Percentiles rank a stretch among this genome's conserved stretches.
Conservation (phyloP, 495 filamentous ascomycete species). For the Cairneyella variabilis region DNA sequence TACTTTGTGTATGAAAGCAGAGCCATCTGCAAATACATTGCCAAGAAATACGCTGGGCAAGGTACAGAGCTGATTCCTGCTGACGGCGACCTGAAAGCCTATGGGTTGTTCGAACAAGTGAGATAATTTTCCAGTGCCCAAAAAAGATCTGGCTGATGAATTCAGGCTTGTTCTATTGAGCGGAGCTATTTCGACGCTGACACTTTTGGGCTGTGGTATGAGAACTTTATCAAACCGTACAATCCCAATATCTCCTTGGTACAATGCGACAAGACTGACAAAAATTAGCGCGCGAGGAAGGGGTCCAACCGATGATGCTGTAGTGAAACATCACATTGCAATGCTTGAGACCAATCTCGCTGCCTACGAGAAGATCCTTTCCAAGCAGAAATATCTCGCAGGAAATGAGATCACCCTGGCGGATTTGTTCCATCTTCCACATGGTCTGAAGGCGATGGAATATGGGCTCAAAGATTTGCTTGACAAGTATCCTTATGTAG, state of each 20-base stretch:
- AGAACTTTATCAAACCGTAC: no score
- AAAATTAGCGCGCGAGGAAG: constrained; percentile 10
- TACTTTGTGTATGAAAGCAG: constrained; percentile 25
- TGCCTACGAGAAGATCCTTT: constrained; percentile 24
- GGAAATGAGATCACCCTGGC: constrained; percentile 24
- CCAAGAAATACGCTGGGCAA: constrained; percentile 12
- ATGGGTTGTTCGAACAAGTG: constrained; percentile 21
- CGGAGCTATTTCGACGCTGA: constrained; percentile 19
- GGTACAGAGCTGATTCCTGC: constrained; percentile 21
- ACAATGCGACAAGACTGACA: no score
- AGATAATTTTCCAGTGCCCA: no score
- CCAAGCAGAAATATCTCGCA: constrained; percentile 25
- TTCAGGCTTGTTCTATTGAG: constrained; percentile 26
- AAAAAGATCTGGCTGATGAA: no score
- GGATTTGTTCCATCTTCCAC: constrained; percentile 7
- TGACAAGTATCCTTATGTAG: neutral
- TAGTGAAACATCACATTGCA: constrained; percentile 8
- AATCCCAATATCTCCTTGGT: no score
- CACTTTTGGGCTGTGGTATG: no score
- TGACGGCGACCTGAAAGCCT: constrained; percentile 9
- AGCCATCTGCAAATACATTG: constrained; percentile 26
- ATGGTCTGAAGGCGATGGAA: neutral
- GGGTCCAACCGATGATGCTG: constrained; percentile 19
- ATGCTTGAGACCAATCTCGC: constrained; percentile 16
- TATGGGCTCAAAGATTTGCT: constrained; percentile 1